phyloP scores from a whole-genome alignment of 140 eudicot genomes.

The Stevia rebaudiana region DNA sequence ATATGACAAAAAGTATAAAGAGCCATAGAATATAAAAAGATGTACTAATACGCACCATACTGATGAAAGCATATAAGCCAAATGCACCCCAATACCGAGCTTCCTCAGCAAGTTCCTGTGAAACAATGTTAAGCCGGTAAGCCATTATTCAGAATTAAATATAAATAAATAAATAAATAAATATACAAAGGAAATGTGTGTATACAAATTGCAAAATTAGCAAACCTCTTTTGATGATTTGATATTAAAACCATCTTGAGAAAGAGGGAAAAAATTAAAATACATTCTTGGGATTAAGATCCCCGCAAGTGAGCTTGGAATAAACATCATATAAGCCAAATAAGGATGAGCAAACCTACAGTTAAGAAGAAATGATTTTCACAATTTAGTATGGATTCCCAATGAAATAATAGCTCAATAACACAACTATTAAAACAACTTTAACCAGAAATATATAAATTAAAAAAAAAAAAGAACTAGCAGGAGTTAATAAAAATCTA shows the following conservation, averaged over 20 bases:
- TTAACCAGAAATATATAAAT: neutral
- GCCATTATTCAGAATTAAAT: neutral
- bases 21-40: neutral
- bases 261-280: conserved; percentile 55
- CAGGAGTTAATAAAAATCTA: neutral
- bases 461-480: neutral
- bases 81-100: conserved; percentile 96
- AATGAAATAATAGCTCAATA: neutral
- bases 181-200: neutral
- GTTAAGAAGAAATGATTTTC: conserved; percentile 11
- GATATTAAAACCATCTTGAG: conserved; percentile 47
- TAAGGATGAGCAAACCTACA: conserved; percentile 87
- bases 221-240: conserved; percentile 57
- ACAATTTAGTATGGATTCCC: conserved; percentile 4
- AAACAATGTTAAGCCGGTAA: conserved; percentile 1
- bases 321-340: conserved; percentile 85
- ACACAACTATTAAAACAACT: neutral
- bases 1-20: neutral
- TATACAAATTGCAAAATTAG: neutral
- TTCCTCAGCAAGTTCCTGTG: conserved; percentile 71
- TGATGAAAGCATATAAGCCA: conserved; percentile 69
- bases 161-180: neutral
- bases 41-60: conserved; percentile 53
- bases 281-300: conserved; percentile 56
- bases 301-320: conserved; percentile 89